phyloP scores from a whole-genome alignment of 2,329 filamentous ascomycete species.

The Clonostachys rhizophaga region DNA sequence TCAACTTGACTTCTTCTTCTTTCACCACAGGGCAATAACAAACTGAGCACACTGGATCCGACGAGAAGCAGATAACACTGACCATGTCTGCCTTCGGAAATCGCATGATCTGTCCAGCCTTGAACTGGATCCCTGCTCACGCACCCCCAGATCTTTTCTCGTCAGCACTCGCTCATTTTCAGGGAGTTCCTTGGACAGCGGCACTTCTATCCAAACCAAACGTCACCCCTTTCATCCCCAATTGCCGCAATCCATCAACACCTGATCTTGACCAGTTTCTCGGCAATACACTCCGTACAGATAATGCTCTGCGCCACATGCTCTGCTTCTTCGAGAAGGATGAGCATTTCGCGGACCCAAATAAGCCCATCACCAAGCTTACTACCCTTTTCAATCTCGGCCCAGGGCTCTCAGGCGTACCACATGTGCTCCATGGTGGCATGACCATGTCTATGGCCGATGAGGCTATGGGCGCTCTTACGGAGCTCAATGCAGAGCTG shows the following conservation, averaged over 20 bases:
- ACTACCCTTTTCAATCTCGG: conserved; percentile 23
- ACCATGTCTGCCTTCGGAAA: too few species aligned
- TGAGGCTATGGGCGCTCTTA: conserved; percentile 26
- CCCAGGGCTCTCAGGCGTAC: conserved; percentile 23
- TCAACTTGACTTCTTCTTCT: too few species aligned
- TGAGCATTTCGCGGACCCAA: not conserved
- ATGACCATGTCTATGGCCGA: conserved; percentile 26
- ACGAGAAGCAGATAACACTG: too few species aligned
- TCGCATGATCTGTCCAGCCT: conserved; percentile 9
- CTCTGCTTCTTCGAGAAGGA: conserved; percentile 20
- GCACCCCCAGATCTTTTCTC: conserved; percentile 16
- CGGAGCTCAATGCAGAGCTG: conserved; percentile 26
- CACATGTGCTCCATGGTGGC: conserved; percentile 27
- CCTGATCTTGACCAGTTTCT: conserved; percentile 24
- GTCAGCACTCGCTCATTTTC: conserved; percentile 21
- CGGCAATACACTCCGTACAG: conserved; percentile 19
- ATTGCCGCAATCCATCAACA: conserved; percentile 20
- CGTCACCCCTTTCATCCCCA: conserved; percentile 23
- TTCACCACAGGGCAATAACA: too few species aligned
- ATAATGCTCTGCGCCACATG: conserved; percentile 20
- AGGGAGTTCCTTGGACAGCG: conserved; percentile 26
- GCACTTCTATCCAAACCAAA: conserved; percentile 15
- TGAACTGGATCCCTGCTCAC: conserved; percentile 17
- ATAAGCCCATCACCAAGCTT: conserved; percentile 15
- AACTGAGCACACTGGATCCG: too few species aligned